Conservation (phyloP, 2,329 filamentous ascomycete genomes). For the Diaporthe ampelina region DNA sequence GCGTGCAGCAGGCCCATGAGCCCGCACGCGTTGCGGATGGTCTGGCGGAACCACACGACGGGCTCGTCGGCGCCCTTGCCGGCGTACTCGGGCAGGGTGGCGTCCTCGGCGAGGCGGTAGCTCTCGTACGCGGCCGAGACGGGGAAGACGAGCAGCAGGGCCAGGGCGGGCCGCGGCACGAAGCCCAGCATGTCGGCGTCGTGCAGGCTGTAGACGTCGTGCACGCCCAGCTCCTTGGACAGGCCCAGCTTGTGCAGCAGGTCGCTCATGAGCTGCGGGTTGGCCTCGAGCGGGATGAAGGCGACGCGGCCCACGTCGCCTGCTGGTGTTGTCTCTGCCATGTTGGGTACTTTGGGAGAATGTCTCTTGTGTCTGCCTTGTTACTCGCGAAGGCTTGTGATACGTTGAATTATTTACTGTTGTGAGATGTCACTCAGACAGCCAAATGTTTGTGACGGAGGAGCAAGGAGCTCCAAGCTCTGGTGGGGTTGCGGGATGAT, state of each 20-base stretch:
- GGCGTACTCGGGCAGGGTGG: conserved; percentile 71
- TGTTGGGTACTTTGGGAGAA: neutral
- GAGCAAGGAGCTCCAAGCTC: neutral
- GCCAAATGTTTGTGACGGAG: neutral
- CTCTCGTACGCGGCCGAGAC: conserved; percentile 84
- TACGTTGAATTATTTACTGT: neutral
- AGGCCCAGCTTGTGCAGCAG: conserved; percentile 89
- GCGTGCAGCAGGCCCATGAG: conserved; percentile 90
- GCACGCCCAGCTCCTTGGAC: conserved; percentile 80
- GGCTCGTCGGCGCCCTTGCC: conserved; percentile 79
- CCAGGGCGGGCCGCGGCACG: conserved; percentile 88
- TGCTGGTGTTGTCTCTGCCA: conserved; percentile 50
- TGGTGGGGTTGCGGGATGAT: conserved; percentile 35
- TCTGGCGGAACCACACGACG: conserved; percentile 95
- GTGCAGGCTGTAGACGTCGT: conserved; percentile 93
- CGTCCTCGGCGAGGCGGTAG: conserved; percentile 81
- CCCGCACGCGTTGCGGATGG: conserved; percentile 93
- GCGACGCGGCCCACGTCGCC: conserved; percentile 49
- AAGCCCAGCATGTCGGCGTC: conserved; percentile 88
- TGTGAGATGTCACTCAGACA: neutral
- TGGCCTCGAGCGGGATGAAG: conserved; percentile 77
- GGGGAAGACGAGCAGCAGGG: conserved; percentile 93
- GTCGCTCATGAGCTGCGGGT: conserved; percentile 88
- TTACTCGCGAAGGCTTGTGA: neutral
- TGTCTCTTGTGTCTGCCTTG: neutral